These are phyloP conservation scores for Gentiana dahurica DNA, from an alignment of 257 asterid species.

Conservation along the genomic window DNA sequence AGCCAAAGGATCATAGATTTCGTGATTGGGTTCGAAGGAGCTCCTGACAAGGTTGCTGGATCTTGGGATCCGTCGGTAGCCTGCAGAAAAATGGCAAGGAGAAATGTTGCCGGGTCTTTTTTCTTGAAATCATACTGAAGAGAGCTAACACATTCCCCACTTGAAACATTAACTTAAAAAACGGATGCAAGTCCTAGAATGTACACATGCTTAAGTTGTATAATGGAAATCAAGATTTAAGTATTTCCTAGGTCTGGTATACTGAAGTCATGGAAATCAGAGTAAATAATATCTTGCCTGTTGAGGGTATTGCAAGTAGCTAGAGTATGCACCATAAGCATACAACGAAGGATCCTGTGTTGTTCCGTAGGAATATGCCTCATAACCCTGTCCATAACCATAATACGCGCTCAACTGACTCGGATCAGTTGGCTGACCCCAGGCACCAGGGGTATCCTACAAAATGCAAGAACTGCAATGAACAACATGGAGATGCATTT, in stretches of 20 bases:
- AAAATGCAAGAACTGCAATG: slow-evolving; percentile 10
- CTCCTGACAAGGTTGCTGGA: slow-evolving; percentile 45
- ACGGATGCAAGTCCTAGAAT: too few relatives aligned
- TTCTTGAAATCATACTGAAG: too few relatives aligned
- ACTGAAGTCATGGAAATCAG: background rate
- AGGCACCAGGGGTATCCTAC: slow-evolving; percentile 56
- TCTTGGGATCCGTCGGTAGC: slow-evolving; percentile 60
- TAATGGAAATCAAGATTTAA: too few relatives aligned
- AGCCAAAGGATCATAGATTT: slow-evolving; percentile 73
- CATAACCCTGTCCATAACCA: slow-evolving; percentile 93
- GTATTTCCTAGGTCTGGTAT: too few relatives aligned
- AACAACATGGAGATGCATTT: background rate
- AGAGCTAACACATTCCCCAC: too few relatives aligned
- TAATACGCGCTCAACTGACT: slow-evolving; percentile 77
- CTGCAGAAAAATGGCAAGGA: slow-evolving; percentile 19
- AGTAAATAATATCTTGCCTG: slow-evolving; percentile 34
- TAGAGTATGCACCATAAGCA: slow-evolving; percentile 81
- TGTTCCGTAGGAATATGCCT: slow-evolving; percentile 78
- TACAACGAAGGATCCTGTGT: slow-evolving; percentile 77
- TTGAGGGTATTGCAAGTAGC: slow-evolving; percentile 43
- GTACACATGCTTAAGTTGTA: too few relatives aligned
- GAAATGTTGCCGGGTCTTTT: slow-evolving; percentile 2
- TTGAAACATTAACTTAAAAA: too few relatives aligned
- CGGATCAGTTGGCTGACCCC: slow-evolving; percentile 85
- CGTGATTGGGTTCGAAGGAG: slow-evolving; percentile 62